These are phyloP conservation scores for Leishmania major DNA, from an alignment of 208 protist genomes.

Conservation along the genomic window DNA sequence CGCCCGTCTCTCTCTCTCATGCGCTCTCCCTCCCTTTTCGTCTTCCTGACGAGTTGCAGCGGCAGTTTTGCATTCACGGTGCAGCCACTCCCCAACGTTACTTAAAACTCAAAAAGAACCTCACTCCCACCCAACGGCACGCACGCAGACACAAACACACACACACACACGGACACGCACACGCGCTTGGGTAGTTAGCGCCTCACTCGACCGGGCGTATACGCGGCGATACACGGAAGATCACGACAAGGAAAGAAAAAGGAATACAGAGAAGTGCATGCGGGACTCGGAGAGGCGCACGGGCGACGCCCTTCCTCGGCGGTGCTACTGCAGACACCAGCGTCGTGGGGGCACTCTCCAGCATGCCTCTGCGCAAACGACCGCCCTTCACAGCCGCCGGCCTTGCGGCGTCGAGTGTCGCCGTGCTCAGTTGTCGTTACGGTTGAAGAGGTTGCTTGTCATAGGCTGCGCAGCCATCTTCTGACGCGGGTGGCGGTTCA, in stretches of 20 bases:
- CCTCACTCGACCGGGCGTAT: not conserved
- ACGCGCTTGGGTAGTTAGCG: not conserved
- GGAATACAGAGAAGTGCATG: not conserved
- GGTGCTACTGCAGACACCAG: not conserved
- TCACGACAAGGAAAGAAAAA: slow-evolving; percentile 1
- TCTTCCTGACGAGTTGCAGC: not conserved
- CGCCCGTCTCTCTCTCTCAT: not conserved
- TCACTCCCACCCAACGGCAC: not conserved
- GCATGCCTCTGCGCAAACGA: not conserved
- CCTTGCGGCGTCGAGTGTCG: too few relatives aligned
- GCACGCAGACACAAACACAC: not conserved
- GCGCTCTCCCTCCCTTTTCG: not conserved
- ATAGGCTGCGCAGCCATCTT: slow-evolving; percentile 27
- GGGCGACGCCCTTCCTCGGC: not conserved
- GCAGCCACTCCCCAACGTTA: not conserved
- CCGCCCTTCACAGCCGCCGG: not conserved
- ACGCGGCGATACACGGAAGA: slow-evolving; percentile 3
- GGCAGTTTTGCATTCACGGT: not conserved
- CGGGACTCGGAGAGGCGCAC: not conserved
- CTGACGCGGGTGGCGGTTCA: slow-evolving; percentile 13
- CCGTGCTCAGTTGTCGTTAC: slow-evolving; percentile 33
- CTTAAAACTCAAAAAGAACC: not conserved
- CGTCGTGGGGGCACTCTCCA: not conserved
- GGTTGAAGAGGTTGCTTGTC: slow-evolving; percentile 47
- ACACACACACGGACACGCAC: not conserved